A percentile compares a stretch with the other conserved stretches of the same genome.
Conservation (phyloP, 2,329 filamentous ascomycete genomes). For the Sclerotinia trifoliorum region DNA sequence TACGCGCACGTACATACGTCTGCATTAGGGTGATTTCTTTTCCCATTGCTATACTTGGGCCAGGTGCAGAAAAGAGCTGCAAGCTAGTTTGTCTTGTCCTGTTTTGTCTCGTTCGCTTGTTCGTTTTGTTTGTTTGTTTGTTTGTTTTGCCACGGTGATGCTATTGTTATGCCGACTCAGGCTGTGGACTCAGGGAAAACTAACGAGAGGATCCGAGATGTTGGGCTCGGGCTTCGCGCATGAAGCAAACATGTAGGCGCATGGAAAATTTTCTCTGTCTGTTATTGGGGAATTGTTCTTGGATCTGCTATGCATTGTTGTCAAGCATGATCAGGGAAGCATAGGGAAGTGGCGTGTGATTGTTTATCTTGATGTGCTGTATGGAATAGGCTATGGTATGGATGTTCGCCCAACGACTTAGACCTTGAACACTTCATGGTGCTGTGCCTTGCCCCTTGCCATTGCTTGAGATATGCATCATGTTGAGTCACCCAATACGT, state of each 20-base stretch:
- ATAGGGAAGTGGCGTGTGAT: conserved; percentile 20
- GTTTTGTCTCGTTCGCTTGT: background rate
- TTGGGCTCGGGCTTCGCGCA: conserved; percentile 13
- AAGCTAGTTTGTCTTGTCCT: conserved; percentile 5
- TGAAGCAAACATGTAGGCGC: conserved; percentile 4
- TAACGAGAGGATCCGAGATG: conserved; percentile 3
- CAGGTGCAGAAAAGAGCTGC: conserved; percentile 10
- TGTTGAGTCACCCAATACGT: conserved; percentile 3
- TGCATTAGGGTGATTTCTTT: conserved; percentile 17
- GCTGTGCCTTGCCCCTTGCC: conserved; percentile 8
- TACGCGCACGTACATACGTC: conserved; percentile 9
- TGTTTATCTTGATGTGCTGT: conserved; percentile 1
- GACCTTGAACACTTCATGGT: conserved; percentile 20
- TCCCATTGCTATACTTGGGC: background rate
- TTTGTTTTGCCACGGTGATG: conserved; percentile 6
- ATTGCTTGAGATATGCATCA: background rate
- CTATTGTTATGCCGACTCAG: conserved; percentile 3
- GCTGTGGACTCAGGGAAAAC: background rate
- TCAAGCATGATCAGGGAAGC: background rate
- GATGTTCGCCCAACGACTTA: conserved; percentile 13
- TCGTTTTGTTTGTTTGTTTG: background rate
- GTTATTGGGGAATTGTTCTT: background rate
- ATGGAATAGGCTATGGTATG: conserved; percentile 1
- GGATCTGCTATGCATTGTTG: conserved; percentile 1
- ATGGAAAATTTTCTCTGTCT: background rate